Base-by-base conservation (phyloP, 352 stramenopile genomes). In the Thraustotheca clavata region DNA sequence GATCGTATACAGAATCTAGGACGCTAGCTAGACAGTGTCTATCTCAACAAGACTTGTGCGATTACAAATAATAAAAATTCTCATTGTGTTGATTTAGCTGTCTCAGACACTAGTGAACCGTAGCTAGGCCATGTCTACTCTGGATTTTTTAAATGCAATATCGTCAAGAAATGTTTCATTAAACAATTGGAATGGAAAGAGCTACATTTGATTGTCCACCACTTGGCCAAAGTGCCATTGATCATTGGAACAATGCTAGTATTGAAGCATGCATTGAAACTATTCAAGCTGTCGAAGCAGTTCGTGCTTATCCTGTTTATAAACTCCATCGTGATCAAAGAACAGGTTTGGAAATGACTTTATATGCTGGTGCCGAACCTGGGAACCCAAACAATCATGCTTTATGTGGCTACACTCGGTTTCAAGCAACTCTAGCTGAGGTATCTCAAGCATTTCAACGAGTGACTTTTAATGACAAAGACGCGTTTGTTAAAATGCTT, bases 371-470 rank as follows among this genome's bases (percentile, higher is more conserved):
- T 6, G 6, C 27, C 7, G 43, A 50, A 29, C 43, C 43, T 6
- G 43, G 43, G 6, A 50, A 50, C 43, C 6, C 6, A 6, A 29
- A 6, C 7, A 50, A 50, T 29, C 33, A 50, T 29, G 49, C 26
- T 2, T 52, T 62, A 41, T 20, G 40, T 27, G 54, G 54, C 36
- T 41, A 62, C 6, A 85, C 73, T 29, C 74, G 87, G 22, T 78
- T 94, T 8, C 86, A 85, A 60, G 84, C 82, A 8, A 89, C 80
- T 59, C 83, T 94, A 60, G 84, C 91, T 43, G 84, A 94, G 67
- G 88, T 91, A 57, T 80, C 84, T 34, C 72, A 89, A 68, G 71
- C 89, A 29, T 94, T 94, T 67, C 90, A 91, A 48, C 70, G 87
- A 9, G 22, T 50, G 22, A 50, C 27, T 50, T 14, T 29, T 22